Evolutionary conservation across 2,329 filamentous ascomycete genomes (phyloP).

Genomic region (Ophiostoma himal-ulmi): DNA sequence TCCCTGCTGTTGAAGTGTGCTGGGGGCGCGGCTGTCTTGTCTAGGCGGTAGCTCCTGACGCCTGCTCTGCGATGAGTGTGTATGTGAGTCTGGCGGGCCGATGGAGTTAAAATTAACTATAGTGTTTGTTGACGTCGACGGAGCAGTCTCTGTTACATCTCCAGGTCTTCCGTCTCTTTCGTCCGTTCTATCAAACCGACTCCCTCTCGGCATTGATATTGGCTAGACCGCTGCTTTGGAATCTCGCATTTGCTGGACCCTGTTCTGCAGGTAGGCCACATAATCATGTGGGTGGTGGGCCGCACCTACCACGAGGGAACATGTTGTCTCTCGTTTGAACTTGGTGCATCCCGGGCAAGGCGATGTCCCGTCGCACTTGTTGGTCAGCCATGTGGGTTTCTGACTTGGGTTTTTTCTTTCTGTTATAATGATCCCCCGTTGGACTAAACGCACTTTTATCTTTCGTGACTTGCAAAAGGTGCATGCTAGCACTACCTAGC

Average conservation of each 20-base stretch:
- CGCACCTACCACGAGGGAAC: slow-evolving; percentile 24
- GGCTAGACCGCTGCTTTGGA: not conserved
- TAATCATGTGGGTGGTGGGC: slow-evolving; percentile 26
- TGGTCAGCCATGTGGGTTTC: not conserved
- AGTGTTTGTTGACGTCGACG: not conserved
- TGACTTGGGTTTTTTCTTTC: not conserved
- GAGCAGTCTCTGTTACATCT: not conserved
- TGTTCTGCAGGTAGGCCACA: slow-evolving; percentile 26
- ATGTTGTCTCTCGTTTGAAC: slow-evolving; percentile 27
- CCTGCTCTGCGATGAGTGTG: not conserved
- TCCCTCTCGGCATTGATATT: not conserved
- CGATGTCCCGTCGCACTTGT: slow-evolving; percentile 25
- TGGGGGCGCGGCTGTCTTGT: not conserved
- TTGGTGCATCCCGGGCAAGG: slow-evolving; percentile 29
- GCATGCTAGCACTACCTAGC: slow-evolving; percentile 28
- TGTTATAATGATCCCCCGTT: not conserved
- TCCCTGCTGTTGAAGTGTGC: not conserved
- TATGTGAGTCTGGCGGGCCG: not conserved
- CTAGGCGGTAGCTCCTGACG: not conserved
- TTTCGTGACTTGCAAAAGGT: slow-evolving; percentile 29
- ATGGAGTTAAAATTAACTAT: not conserved
- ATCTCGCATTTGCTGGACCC: slow-evolving; percentile 23
- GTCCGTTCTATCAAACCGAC: not conserved
- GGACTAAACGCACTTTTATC: slow-evolving; percentile 23
- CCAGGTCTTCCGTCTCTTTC: not conserved